phyloP scores from a whole-genome alignment of 2,329 filamentous ascomycete species.

The Alternaria sp. region DNA sequence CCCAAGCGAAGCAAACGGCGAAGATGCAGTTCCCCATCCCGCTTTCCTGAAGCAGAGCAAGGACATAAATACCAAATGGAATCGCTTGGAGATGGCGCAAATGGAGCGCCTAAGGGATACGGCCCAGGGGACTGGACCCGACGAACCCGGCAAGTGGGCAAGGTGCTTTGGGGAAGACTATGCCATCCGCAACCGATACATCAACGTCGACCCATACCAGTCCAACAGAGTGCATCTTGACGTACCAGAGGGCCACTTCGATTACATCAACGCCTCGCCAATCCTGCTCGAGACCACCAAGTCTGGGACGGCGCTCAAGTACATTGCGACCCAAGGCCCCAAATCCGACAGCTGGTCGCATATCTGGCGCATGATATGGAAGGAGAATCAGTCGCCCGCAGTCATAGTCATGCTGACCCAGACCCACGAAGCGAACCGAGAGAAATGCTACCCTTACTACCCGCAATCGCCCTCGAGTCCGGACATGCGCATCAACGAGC shows the following conservation, averaged over 20 bases:
- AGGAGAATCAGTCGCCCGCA: slow-evolving; percentile 72
- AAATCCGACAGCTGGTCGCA: slow-evolving; percentile 77
- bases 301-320: slow-evolving; percentile 58
- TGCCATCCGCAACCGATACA: slow-evolving; percentile 77
- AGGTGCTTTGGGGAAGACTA: slow-evolving; percentile 64
- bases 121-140: slow-evolving; percentile 41
- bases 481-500: slow-evolving; percentile 63
- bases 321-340: slow-evolving; percentile 94
- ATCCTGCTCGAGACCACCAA: slow-evolving; percentile 52
- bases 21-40: slow-evolving; percentile 50
- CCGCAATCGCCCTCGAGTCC: slow-evolving; percentile 57
- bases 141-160: slow-evolving; percentile 61
- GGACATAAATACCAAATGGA: slow-evolving; percentile 66
- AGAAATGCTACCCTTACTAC: slow-evolving; percentile 93
- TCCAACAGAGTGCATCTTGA: slow-evolving; percentile 82
- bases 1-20: slow-evolving; percentile 14
- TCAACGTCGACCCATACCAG: slow-evolving; percentile 88
- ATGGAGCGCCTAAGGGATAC: slow-evolving; percentile 60
- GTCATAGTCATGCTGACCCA: slow-evolving; percentile 96
- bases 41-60: slow-evolving; percentile 60
- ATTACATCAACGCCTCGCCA: slow-evolving; percentile 62
- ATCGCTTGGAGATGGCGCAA: slow-evolving; percentile 67
- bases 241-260: slow-evolving; percentile 69
- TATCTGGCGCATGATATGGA: slow-evolving; percentile 95
- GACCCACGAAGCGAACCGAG: slow-evolving; percentile 75